Percentiles rank a stretch among this genome's conserved stretches.
phyloP scores from a whole-genome alignment of 1,284 basidiomycete genomes.

The Rhodotorula mucilaginosa region DNA sequence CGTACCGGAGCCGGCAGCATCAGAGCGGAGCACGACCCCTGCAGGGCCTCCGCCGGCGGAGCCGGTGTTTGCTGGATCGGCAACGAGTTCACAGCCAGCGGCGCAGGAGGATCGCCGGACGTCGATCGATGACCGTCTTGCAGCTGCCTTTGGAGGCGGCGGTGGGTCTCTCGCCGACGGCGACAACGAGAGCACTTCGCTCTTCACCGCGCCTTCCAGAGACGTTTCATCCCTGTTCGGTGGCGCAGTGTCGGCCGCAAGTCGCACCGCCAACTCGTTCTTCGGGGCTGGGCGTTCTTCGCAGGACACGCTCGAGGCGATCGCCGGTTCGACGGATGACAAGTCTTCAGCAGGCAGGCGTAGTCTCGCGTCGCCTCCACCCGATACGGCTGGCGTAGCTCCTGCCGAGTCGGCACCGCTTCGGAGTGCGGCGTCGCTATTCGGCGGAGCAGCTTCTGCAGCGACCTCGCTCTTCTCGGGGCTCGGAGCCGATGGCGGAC shows the following conservation, averaged over 20 bases:
- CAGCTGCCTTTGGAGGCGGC: conserved; percentile 1
- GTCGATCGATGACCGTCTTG: conserved; percentile 6
- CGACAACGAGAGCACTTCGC: background rate
- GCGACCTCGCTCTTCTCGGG: background rate
- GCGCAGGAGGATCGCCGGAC: background rate
- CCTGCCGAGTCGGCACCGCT: background rate
- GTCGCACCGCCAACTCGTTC: background rate
- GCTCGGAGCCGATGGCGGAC: background rate
- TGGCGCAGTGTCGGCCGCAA: background rate
- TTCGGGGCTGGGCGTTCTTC: background rate
- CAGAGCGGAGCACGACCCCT: too few species aligned
- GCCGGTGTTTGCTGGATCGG: too few species aligned
- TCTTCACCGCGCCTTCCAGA: background rate
- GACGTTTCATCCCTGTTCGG: background rate
- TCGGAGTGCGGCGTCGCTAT: background rate
- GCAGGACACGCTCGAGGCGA: background rate
- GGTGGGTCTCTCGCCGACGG: background rate
- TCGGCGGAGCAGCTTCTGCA: background rate
- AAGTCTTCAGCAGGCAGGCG: background rate
- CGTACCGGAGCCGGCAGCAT: too few species aligned
- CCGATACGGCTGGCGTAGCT: background rate
- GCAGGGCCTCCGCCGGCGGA: too few species aligned
- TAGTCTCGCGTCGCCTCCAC: background rate
- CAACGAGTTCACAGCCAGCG: too few species aligned
- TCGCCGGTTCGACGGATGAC: background rate